Evolutionary conservation across 306 rosid species (phyloP), one percentile per base, ranked within the genome.

Genomic region (Dalbergia cochinchinensis): DNA sequence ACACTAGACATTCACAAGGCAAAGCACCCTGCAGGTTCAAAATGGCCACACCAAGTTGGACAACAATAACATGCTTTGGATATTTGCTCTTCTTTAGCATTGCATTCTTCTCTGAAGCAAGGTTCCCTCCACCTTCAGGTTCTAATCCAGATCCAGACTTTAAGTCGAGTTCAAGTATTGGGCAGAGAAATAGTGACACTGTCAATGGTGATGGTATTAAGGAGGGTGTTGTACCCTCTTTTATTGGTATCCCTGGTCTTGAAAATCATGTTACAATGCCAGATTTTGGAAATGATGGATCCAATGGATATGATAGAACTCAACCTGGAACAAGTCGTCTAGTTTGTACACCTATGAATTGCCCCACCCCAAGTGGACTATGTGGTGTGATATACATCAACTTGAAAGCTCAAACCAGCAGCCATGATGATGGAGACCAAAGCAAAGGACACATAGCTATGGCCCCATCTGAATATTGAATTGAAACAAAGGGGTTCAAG

Each of bases 121-220:
- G 63, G 54, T 31, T 65, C 44, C 84, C 62, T 73, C 79, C 69
- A 80, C 50, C 57, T 47, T 48, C 78, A 64, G 60, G 16, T n/a
- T 5, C 33, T 51, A 4, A 4, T 51, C 5, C 68, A 31, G 51
- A 8, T 10, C 8, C 48, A 47, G 20, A 8, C 47, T 42, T 6
- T 8, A 42, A 7, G 9, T 42, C 9, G 1, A 42, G 47, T 58
- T 14, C 59, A 59, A 26, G 16, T 4, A 37, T 37, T 37, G 41
- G 5, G 31, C 31, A 26, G 31, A 26, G 31, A 26, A 26, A 26
- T 26, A 26, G 31, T 26, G 31, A 2, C 41, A 37, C 41, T 37
- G 41, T 37, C 7, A 4, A 4, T 37, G 41, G 41, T 37, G 41
- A 37, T 37, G 41, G 41, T 20, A 26, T 3, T 42, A 42, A 42